Conservation (phyloP, 1,139 yeast genomes). For the Hyphopichia burtonii region DNA sequence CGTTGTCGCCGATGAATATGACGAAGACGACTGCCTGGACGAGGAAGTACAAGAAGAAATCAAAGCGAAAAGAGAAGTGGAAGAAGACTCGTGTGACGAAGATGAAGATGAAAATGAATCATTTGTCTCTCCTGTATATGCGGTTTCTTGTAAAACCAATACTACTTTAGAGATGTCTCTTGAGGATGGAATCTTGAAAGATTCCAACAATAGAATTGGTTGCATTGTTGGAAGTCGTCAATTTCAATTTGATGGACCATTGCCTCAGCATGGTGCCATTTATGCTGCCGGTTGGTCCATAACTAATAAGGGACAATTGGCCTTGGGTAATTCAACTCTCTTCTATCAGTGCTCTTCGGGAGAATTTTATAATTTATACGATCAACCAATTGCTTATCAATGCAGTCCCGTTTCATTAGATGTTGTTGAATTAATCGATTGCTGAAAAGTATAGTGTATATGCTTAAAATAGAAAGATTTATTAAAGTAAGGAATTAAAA, state of each 20-base stretch:
- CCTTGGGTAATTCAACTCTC: constrained; percentile 31
- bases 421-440: constrained; percentile 35
- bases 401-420: constrained; percentile 38
- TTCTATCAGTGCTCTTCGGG: constrained; percentile 48
- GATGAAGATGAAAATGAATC: constrained; percentile 8
- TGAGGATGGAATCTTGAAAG: constrained; percentile 33
- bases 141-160: constrained; percentile 35
- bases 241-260: constrained; percentile 48
- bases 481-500: background rate
- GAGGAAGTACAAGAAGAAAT: constrained; percentile 6
- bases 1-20: constrained; percentile 6
- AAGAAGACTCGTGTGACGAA: constrained; percentile 8
- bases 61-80: constrained; percentile 5
- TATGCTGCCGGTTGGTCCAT: constrained; percentile 47
- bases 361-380: constrained; percentile 41
- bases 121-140: constrained; percentile 23
- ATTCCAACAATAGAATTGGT: constrained; percentile 37
- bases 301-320: constrained; percentile 34
- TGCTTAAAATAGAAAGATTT: background rate
- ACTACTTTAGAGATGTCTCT: constrained; percentile 32
- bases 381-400: constrained; percentile 27
- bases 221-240: constrained; percentile 43
- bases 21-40: constrained; percentile 7
- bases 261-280: constrained; percentile 42
- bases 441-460: constrained; percentile 10